Base-by-base conservation (phyloP, 495 filamentous ascomycete species). In the Staphylotrichum longicolle region DNA sequence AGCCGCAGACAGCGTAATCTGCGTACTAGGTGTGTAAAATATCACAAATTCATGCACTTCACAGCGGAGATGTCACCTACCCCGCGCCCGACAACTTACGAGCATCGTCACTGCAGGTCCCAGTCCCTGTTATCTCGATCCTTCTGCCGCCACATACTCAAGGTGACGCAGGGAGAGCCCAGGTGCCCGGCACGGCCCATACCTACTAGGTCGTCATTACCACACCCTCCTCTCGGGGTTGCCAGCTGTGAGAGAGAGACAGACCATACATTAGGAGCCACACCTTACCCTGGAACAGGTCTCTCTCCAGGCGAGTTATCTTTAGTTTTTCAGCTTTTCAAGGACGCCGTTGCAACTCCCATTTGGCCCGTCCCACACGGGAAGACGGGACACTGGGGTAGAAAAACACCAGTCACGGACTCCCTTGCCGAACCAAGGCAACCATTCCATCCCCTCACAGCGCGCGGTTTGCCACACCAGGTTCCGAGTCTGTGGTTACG, bases 401-500 rank as follows among this genome's bases (percentile, higher is more conserved):
- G 12, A n/a, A 45, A 11, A 45, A n/a, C 42, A n/a, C 14, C 42
- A 15, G n/a, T 4, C 14, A 7, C 20, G 53, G 40, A 55, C 53
- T 55, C 39, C 40, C 27, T 55, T 55, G 53, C 53, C 53, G n/a
- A 55, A 55, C 20, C 53, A 45, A 45, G 53, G 40, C 53, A 44
- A 9, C 40, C 51, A 12, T 54, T 55, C 53, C 53, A 14, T 30
- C 10, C 53, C 12, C 39, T 39, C 27, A 27, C 8, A 6, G 3
- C 32, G 20, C 44, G 7, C 15, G 6, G 35, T 41, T 55, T 34
- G 53, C 39, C 53, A 44, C 52, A 55, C 20, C 40, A 45, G 5
- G 20, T 55, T 41, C 51, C 51, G 15, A 10, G 51, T 27, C 35
- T 15, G 49, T 14, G 49, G 49, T 52, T 52, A 11, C 33, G 49